Conservation (phyloP, 768 basidiomycete species). For the Suillus bovinus region DNA sequence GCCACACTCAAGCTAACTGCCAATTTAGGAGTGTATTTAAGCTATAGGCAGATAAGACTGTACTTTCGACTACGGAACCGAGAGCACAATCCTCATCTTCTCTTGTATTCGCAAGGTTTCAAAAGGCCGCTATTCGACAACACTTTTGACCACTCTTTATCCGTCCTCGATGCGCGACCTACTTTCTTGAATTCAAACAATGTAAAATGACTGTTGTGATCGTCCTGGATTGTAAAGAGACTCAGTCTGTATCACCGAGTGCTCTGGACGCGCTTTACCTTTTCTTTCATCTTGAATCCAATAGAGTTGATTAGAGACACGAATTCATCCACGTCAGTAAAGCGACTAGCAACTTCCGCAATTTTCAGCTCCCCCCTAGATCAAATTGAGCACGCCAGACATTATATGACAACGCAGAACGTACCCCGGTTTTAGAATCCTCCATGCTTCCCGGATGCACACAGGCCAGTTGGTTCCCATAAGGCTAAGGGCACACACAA, state of each 20-base stretch:
- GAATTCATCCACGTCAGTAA: slow-evolving; percentile 69
- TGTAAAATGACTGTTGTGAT: slow-evolving; percentile 81
- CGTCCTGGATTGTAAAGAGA: slow-evolving; percentile 52
- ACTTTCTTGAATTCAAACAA: slow-evolving; percentile 79
- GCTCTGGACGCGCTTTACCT: slow-evolving; percentile 44
- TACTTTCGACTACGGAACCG: neutral
- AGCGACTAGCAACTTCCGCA: slow-evolving; percentile 88
- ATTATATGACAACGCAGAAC: slow-evolving; percentile 28
- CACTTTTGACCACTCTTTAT: slow-evolving; percentile 62
- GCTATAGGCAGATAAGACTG: neutral
- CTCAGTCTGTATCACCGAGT: neutral
- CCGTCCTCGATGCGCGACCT: slow-evolving; percentile 43
- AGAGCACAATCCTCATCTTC: slow-evolving; percentile 48
- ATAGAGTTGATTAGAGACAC: slow-evolving; percentile 57
- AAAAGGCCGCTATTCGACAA: slow-evolving; percentile 55
- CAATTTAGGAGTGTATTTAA: neutral
- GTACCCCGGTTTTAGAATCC: slow-evolving; percentile 82
- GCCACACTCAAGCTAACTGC: neutral
- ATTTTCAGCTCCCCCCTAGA: slow-evolving; percentile 78
- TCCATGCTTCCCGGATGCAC: slow-evolving; percentile 86
- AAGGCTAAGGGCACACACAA: slow-evolving; percentile 90
- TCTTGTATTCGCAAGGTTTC: slow-evolving; percentile 93
- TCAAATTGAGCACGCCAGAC: slow-evolving; percentile 10
- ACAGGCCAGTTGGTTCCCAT: slow-evolving; percentile 98
- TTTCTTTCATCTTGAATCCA: slow-evolving; percentile 72